Conservation (phyloP, 495 filamentous ascomycete species). For the Rostrohypoxylon terebratum region DNA sequence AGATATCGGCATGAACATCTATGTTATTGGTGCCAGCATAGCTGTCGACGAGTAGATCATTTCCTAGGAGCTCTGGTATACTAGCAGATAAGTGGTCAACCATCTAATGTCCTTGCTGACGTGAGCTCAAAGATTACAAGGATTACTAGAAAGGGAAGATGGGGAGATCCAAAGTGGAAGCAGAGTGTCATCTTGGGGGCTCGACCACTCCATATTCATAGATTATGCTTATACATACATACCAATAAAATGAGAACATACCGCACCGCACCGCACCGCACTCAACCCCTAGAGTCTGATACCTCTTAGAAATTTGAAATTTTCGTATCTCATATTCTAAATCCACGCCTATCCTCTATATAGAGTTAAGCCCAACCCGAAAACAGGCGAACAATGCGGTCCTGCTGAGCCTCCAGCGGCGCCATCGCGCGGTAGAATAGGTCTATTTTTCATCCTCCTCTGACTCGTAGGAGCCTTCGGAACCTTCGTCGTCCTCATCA, state of each 20-base stretch:
- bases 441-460: conserved; percentile 42
- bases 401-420: conserved; percentile 11
- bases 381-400: conserved; percentile 34
- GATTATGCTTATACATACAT: conserved; percentile 24
- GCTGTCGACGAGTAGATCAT: conserved; percentile 63
- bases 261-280: background rate
- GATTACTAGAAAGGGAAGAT: conserved; percentile 60
- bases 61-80: conserved; percentile 68
- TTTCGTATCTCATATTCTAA: conserved; percentile 30
- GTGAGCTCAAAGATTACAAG: conserved; percentile 61
- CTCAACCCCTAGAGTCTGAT: background rate
- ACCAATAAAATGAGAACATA: background rate
- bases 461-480: conserved; percentile 55
- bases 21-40: conserved; percentile 68
- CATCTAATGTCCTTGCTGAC: conserved; percentile 66
- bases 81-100: conserved; percentile 64
- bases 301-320: background rate
- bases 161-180: conserved; percentile 60
- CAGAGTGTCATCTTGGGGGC: conserved; percentile 67
- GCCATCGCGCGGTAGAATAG: background rate
- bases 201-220: conserved; percentile 49
- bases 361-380: background rate
- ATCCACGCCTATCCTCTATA: conserved; percentile 27
- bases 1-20: conserved; percentile 14
- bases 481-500: conserved; percentile 48